Conservation (phyloP, 2,329 filamentous ascomycete genomes). For the Elsinoe australis region DNA sequence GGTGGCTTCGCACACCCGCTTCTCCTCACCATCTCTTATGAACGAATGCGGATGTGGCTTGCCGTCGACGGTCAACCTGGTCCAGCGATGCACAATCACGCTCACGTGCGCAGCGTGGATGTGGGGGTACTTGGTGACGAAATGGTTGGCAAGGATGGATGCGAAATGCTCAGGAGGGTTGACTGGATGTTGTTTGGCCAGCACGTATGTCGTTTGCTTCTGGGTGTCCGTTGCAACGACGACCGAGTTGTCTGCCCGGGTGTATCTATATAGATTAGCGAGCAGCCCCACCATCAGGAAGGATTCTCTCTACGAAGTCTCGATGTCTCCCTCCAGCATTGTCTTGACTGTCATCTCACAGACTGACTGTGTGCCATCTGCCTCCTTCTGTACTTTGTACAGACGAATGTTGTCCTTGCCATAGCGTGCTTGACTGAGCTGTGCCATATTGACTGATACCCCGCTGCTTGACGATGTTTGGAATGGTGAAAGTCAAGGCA, state of each 20-base stretch:
- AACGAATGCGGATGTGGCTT: slow-evolving; percentile 94
- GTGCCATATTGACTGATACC: slow-evolving; percentile 32
- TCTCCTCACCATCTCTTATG: slow-evolving; percentile 81
- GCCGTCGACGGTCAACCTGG: slow-evolving; percentile 77
- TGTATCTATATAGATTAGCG: slow-evolving; percentile 57
- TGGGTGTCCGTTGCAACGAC: slow-evolving; percentile 96
- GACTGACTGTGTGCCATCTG: slow-evolving; percentile 70
- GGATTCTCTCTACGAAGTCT: slow-evolving; percentile 56
- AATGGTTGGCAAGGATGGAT: slow-evolving; percentile 76
- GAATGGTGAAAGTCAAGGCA: neutral
- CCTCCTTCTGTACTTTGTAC: slow-evolving; percentile 83
- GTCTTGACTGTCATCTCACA: slow-evolving; percentile 93
- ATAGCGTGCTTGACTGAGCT: slow-evolving; percentile 58
- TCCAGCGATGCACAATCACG: slow-evolving; percentile 82
- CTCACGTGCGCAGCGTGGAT: slow-evolving; percentile 77
- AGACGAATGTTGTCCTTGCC: slow-evolving; percentile 98
- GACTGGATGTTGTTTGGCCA: slow-evolving; percentile 87
- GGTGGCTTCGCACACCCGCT: slow-evolving; percentile 70
- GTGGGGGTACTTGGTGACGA: slow-evolving; percentile 78
- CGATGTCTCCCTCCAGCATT: slow-evolving; percentile 86
- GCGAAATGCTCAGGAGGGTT: slow-evolving; percentile 90
- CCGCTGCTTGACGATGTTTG: neutral
- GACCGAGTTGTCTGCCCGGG: slow-evolving; percentile 84
- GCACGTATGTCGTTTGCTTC: slow-evolving; percentile 87
- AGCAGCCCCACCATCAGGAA: neutral